A percentile compares a stretch with the other conserved stretches of the same genome.
Evolutionary conservation across 2,329 filamentous ascomycete species (phyloP).

Genomic region (Dactylellina haptotyla): DNA sequence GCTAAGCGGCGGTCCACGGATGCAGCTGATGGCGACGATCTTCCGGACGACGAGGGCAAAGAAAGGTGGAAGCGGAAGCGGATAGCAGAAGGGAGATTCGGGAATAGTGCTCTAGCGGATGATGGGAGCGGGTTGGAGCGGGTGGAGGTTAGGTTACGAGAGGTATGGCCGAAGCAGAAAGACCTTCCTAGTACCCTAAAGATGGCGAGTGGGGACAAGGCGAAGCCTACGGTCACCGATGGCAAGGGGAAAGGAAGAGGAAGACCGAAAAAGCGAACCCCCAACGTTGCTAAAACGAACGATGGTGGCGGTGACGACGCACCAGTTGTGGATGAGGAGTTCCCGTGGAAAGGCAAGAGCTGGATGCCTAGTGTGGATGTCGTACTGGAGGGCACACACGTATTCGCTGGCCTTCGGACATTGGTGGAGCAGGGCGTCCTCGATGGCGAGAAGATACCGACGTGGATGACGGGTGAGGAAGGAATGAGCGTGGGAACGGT

Average conservation of each 20-base stretch:
- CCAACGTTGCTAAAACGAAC: constrained; percentile 28
- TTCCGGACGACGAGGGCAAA: constrained; percentile 48
- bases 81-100: constrained; percentile 76
- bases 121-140: constrained; percentile 73
- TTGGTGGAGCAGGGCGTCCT: constrained; percentile 80
- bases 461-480: constrained; percentile 90
- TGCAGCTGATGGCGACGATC: constrained; percentile 57
- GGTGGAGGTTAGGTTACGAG: constrained; percentile 70
- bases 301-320: constrained; percentile 46
- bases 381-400: constrained; percentile 77
- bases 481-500: constrained; percentile 79
- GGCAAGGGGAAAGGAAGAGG: constrained; percentile 36
- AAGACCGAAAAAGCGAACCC: constrained; percentile 26
- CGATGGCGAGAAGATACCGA: constrained; percentile 81
- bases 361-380: constrained; percentile 73
- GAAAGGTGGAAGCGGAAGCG: constrained; percentile 68
- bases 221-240: neutral
- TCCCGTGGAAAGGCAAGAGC: constrained; percentile 51
- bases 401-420: constrained; percentile 81
- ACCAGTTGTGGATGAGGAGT: constrained; percentile 57
- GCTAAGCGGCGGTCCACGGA: constrained; percentile 64
- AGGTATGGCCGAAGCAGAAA: constrained; percentile 65
- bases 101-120: constrained; percentile 67
- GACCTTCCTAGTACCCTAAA: constrained; percentile 20
- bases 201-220: constrained; percentile 10